Evolutionary conservation across 2,329 filamentous ascomycete species (phyloP), one percentile per base, ranked within the genome.

Genomic region (Monilinia laxa): DNA sequence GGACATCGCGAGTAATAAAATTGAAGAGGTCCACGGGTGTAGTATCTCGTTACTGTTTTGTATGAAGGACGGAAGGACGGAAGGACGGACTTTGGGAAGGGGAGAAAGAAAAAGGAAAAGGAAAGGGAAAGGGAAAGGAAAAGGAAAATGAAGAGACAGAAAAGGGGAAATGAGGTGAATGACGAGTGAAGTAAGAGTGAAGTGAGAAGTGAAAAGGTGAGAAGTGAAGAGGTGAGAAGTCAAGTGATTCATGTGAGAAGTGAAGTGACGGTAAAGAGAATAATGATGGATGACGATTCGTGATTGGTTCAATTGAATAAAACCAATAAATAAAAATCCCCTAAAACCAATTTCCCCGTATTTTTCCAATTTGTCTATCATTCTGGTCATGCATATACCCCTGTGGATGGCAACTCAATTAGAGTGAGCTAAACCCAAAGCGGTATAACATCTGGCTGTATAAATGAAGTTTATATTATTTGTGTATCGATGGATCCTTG

Each of bases 321-420:
- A 4, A 49, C 18, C 1, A 4, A 35, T 40, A 14, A 7, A 40
- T 7, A 18, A 14, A 7, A 18, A 20, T 5, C 58, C 42, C 58
- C 45, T 38, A 28, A 38, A 38, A 9, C 45, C 31, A 51, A 18
- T 35, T 57, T 60, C 28, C 57, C 45, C 28, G 45, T 60, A 60
- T 23, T 51, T 35, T 45, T 38, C 42, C 10, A 6, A 20, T 60
- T 51, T 51, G 0, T 38, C 28, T 2, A 35, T 12, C 12, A 18
- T 38, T 16, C 23, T 18, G 4, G 4, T 12, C 40, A 58, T 59
- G 42, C 40, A 45, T 47, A 6, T 11, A 23, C 11, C 42, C 57
- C 35, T 59, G 57, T 35, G 1, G 3, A 55, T 55, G n/a, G 3
- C 12, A 51, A 23, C 28, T 47, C 7, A 51, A 38, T 60, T 23